These are phyloP conservation scores for Trypanosoma theileri DNA, from an alignment of 208 protist species.

Conservation along the genomic window DNA sequence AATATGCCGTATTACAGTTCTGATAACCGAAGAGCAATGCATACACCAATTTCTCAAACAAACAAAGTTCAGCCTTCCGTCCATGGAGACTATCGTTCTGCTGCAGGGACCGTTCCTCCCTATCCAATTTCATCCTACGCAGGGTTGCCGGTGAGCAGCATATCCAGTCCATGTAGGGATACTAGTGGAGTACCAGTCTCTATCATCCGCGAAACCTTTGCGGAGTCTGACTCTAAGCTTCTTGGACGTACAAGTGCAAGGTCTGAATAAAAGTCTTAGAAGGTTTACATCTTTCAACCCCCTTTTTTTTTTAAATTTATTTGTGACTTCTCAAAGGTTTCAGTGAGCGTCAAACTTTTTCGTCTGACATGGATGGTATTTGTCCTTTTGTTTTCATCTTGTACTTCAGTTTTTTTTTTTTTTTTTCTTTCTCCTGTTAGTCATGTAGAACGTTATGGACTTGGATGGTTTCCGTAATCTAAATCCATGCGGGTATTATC, in stretches of 20 bases:
- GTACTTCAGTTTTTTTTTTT: not conserved
- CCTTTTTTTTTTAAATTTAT: not conserved
- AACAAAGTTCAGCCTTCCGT: not conserved
- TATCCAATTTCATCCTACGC: not conserved
- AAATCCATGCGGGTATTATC: too few species aligned
- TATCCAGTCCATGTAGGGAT: slow-evolving; percentile 1
- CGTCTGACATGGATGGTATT: slow-evolving; percentile 3
- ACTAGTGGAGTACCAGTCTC: slow-evolving; percentile 14
- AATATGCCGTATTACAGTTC: not conserved
- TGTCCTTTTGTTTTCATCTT: not conserved
- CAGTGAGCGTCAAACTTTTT: not conserved
- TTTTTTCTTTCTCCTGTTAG: slow-evolving; percentile 7
- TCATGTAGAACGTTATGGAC: too few species aligned
- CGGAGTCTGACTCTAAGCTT: slow-evolving; percentile 1
- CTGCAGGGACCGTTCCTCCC: slow-evolving; percentile 4
- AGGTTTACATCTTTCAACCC: not conserved
- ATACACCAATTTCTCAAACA: not conserved
- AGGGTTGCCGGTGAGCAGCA: not conserved
- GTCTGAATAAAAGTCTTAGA: not conserved
- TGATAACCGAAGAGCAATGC: not conserved
- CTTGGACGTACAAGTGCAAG: slow-evolving; percentile 6
- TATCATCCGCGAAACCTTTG: slow-evolving; percentile 20
- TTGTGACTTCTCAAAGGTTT: not conserved
- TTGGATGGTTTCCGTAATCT: too few species aligned
- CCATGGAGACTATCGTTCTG: not conserved